Conservation (phyloP, 345 rosid genomes). For the Cardamine chenopodiifolia region DNA sequence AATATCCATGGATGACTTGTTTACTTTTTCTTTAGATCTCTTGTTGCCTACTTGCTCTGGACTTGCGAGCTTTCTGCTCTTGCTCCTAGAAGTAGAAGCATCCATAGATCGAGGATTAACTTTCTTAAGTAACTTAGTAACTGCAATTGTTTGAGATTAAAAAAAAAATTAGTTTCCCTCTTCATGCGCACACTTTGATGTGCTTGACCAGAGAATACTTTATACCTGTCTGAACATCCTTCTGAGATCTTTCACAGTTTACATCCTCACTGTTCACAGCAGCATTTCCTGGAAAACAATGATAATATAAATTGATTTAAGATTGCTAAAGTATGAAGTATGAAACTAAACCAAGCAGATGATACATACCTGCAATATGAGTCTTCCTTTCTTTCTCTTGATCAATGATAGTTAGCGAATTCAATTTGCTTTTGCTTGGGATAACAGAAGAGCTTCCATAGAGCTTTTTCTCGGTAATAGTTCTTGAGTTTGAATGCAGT, state of each 20-base stretch:
- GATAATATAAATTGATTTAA: neutral
- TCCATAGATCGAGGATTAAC: neutral
- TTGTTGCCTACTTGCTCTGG: slow-evolving; percentile 29
- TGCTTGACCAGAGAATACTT: slow-evolving; percentile 14
- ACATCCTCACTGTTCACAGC: slow-evolving; percentile 41
- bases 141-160: slow-evolving; percentile 27
- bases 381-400: slow-evolving; percentile 38
- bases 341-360: slow-evolving; percentile 21
- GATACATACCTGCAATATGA: slow-evolving; percentile 48
- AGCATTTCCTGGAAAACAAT: slow-evolving; percentile 43
- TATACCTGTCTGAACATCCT: slow-evolving; percentile 35
- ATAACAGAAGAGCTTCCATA: slow-evolving; percentile 38
- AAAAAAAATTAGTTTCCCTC: neutral
- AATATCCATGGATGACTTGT: slow-evolving; percentile 7
- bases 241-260: slow-evolving; percentile 34
- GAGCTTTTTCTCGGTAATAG: slow-evolving; percentile 31
- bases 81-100: slow-evolving; percentile 26
- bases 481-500: slow-evolving; percentile 31
- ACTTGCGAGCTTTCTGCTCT: slow-evolving; percentile 20
- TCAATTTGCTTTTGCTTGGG: slow-evolving; percentile 33
- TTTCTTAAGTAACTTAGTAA: slow-evolving; percentile 20
- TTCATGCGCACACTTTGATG: neutral
- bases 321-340: slow-evolving; percentile 6
- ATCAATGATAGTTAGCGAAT: slow-evolving; percentile 35
- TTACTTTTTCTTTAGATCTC: slow-evolving; percentile 27